These are phyloP conservation scores for Suillus paluster DNA, from an alignment of 768 basidiomycete genomes.

Conservation along the genomic window DNA sequence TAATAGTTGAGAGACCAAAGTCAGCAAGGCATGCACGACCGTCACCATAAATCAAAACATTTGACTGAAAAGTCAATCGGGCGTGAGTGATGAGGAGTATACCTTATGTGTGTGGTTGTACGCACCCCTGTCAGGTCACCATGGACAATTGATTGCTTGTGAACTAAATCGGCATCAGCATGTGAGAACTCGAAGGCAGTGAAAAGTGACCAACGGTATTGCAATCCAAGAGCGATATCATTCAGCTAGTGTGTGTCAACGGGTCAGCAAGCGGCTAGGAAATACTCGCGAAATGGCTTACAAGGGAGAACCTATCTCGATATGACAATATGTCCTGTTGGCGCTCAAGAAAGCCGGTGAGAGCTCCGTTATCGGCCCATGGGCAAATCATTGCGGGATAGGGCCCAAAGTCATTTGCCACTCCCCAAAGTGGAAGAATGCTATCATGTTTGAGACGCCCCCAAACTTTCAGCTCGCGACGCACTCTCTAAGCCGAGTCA, in stretches of 20 bases:
- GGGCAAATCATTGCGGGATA: constrained; percentile 27
- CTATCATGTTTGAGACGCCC: constrained; percentile 20
- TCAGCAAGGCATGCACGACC: constrained; percentile 44
- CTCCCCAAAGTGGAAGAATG: constrained; percentile 23
- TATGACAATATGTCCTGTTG: constrained; percentile 7
- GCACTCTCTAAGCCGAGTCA: constrained; percentile 14
- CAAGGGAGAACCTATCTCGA: constrained; percentile 18
- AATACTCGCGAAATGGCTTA: constrained; percentile 1
- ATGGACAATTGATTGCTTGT: neutral
- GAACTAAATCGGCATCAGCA: neutral
- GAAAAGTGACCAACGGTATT: too few species aligned
- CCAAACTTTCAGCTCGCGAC: constrained; percentile 26
- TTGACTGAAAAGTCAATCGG: neutral
- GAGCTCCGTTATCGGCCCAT: constrained; percentile 19
- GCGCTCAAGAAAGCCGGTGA: constrained; percentile 20
- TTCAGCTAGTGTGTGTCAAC: neutral
- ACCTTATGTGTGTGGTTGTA: too few species aligned
- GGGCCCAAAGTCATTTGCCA: constrained; percentile 22
- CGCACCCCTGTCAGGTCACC: constrained; percentile 12
- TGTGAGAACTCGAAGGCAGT: neutral
- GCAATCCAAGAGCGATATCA: neutral
- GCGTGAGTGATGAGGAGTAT: neutral
- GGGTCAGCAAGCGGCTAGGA: neutral
- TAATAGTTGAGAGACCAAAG: constrained; percentile 47
- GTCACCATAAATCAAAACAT: constrained; percentile 41